phyloP scores from a whole-genome alignment of 2,329 filamentous ascomycete species.

The Fusarium cyanostomum region DNA sequence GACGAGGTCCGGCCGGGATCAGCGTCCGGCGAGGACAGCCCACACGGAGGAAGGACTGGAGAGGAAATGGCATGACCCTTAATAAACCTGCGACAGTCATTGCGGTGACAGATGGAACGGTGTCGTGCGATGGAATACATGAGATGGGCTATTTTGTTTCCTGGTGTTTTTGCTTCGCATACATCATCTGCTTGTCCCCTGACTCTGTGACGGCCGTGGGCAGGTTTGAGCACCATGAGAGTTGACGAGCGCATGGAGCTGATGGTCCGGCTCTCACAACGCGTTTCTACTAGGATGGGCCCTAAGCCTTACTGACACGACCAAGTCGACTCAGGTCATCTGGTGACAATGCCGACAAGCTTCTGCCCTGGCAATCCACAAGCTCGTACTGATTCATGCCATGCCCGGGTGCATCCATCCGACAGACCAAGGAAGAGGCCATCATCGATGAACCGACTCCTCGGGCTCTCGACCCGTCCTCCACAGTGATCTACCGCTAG shows the following conservation, averaged over 20 bases:
- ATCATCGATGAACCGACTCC: background rate
- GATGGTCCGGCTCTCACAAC: background rate
- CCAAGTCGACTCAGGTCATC: too few species aligned
- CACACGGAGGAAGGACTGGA: background rate
- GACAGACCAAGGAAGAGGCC: background rate
- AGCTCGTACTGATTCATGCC: too few species aligned
- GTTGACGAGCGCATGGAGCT: too few species aligned
- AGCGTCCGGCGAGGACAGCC: background rate
- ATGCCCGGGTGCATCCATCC: background rate
- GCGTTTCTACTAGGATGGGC: too few species aligned
- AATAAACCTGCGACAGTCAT: background rate
- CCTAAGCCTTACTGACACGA: too few species aligned
- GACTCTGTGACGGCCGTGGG: slow-evolving; percentile 5
- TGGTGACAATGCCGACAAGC: too few species aligned
- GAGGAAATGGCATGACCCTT: background rate
- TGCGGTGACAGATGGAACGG: background rate
- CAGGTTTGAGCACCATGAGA: background rate
- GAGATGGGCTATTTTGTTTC: background rate
- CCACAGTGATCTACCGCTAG: background rate
- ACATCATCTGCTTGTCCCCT: background rate
- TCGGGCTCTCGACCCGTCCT: background rate
- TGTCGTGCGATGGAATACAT: background rate
- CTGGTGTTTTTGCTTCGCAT: background rate
- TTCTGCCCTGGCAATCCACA: too few species aligned
- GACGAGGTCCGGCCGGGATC: slow-evolving; percentile 6